Base-by-base conservation (phyloP, 306 rosid species). In the Hylodesmum podocarpum region DNA sequence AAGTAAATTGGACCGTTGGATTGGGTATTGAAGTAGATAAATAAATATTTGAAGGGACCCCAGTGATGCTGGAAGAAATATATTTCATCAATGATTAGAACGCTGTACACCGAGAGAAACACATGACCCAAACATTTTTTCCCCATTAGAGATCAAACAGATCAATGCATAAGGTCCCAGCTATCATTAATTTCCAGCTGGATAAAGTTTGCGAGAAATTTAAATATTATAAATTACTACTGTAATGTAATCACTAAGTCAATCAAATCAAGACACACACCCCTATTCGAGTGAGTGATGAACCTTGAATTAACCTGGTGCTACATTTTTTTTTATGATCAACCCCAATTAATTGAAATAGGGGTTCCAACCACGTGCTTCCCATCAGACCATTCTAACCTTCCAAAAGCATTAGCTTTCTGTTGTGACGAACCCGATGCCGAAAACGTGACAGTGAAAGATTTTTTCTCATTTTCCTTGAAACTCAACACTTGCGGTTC, bases 351-450 rank as follows among this genome's bases (percentile, higher is more conserved):
- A 66, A 92, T 72, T 0, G 96, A 82, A 9, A 94, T 76, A 0
- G 97, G 95, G 57, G 89, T 85, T 29, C 93, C 97, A 25, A 94
- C 98, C 7, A 78, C 62, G 77, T 78, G 87, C 80, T 92, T 92
- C 61, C 93, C 98, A 61, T 94, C 90, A 2, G 93, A 75, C 98
- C 98, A 94, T 39, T 82, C 95, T 39, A 94, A 50, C 25, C 89
- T 84, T 65, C 84, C 95, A 73, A 90, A 94, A 2, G 79, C 82
- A 40, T 39, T 84, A 28, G 18, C 29, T 14, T 2, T 68, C 39
- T 78, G 6, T 1, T 86, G 64, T 2, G 29, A 9, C 7, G 86
- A 46, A 57, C 91, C 89, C 33, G 73, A 41, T 0, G 88, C 40
- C 0, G 79, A 59, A 34, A 92, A 89, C n/a, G 96, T 85, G 0